These are phyloP conservation scores for Paradendryphiella salina DNA, from an alignment of 2,329 filamentous ascomycete genomes.

Conservation along the genomic window DNA sequence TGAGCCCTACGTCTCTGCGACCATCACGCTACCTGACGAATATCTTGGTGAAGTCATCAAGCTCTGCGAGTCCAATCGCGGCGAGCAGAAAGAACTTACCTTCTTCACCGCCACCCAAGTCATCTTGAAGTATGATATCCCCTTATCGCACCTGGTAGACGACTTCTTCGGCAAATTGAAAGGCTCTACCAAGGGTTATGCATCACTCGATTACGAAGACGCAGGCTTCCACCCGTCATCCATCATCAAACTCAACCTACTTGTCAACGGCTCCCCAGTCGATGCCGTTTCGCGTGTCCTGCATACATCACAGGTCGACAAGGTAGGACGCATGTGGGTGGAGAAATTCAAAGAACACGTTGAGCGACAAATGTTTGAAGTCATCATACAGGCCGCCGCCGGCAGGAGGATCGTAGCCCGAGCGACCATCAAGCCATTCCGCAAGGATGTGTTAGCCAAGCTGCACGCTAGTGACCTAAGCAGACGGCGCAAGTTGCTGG, in stretches of 20 bases:
- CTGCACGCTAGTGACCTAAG: slow-evolving; percentile 88
- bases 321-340: slow-evolving; percentile 85
- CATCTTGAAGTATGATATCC: slow-evolving; percentile 89
- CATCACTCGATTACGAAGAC: slow-evolving; percentile 95
- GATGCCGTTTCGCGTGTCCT: slow-evolving; percentile 93
- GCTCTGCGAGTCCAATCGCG: slow-evolving; percentile 86
- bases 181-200: slow-evolving; percentile 90
- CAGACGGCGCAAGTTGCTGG: slow-evolving; percentile 80
- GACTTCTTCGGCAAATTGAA: slow-evolving; percentile 98
- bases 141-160: slow-evolving; percentile 86
- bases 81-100: slow-evolving; percentile 81
- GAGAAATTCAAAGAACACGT: slow-evolving; percentile 97
- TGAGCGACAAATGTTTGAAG: slow-evolving; percentile 94
- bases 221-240: slow-evolving; percentile 80
- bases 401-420: slow-evolving; percentile 82
- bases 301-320: slow-evolving; percentile 77
- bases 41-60: slow-evolving; percentile 95
- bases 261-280: slow-evolving; percentile 91
- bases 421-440: slow-evolving; percentile 93
- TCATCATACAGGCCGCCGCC: slow-evolving; percentile 88
- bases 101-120: slow-evolving; percentile 93
- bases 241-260: slow-evolving; percentile 84
- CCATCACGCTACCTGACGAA: slow-evolving; percentile 88
- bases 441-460: slow-evolving; percentile 93
- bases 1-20: slow-evolving; percentile 77